phyloP scores from a whole-genome alignment of 805 yeast genomes.

The Cyberlindnera veronae region DNA sequence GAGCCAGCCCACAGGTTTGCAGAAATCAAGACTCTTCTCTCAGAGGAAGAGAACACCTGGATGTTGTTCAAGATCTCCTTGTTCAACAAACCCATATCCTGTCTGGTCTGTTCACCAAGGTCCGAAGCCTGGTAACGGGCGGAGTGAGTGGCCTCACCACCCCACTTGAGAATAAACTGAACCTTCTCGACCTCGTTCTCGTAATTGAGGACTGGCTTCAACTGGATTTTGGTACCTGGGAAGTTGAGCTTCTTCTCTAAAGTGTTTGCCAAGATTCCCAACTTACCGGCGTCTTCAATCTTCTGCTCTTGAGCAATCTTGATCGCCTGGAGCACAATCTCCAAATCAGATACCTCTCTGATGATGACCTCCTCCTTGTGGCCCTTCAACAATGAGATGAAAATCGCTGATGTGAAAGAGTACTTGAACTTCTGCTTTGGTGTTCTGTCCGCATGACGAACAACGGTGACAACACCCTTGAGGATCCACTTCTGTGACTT shows the following conservation, averaged over 20 bases:
- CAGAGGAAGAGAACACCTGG: constrained; percentile 85
- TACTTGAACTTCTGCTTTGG: constrained; percentile 98
- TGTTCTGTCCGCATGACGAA: constrained; percentile 97
- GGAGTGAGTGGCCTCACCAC: constrained; percentile 99
- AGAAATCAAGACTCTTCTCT: constrained; percentile 89
- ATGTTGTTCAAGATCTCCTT: constrained; percentile 82
- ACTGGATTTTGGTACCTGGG: constrained; percentile 95
- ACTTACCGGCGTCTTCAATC: constrained; percentile 76
- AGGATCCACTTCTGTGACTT: constrained; percentile 87
- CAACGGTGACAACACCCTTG: constrained; percentile 86
- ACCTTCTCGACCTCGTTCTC: constrained; percentile 85
- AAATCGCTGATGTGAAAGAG: constrained; percentile 84
- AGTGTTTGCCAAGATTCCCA: constrained; percentile 74
- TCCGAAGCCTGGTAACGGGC: constrained; percentile 93
- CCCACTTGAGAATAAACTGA: constrained; percentile 96
- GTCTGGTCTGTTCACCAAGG: constrained; percentile 93
- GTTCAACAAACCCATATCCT: constrained; percentile 83
- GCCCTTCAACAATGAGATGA: constrained; percentile 84
- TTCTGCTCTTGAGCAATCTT: constrained; percentile 73
- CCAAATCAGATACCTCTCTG: constrained; percentile 81
- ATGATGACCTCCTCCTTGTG: constrained; percentile 95
- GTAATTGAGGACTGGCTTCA: constrained; percentile 77
- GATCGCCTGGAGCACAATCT: constrained; percentile 82
- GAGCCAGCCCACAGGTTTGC: constrained; percentile 86
- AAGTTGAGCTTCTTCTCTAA: constrained; percentile 83